Conservation (phyloP, 2,329 filamentous ascomycete species). For the Drechslerella stenobrocha region DNA sequence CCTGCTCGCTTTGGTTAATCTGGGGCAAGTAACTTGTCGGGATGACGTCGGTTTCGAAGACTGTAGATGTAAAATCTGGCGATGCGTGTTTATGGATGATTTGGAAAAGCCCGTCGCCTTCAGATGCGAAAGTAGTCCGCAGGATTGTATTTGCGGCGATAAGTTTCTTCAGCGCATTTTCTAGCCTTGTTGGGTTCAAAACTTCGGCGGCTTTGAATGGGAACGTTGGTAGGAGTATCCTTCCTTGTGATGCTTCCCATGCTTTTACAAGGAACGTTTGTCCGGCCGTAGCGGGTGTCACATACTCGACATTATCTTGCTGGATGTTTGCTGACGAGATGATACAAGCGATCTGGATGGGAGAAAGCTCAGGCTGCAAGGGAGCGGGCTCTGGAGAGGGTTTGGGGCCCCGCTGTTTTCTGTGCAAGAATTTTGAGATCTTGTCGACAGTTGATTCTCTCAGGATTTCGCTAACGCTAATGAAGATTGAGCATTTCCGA, state of each 20-base stretch:
- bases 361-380: conserved; percentile 55
- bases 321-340: conserved; percentile 5
- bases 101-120: conserved; percentile 58
- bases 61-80: conserved; percentile 42
- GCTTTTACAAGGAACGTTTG: conserved; percentile 78
- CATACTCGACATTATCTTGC: conserved; percentile 59
- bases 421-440: conserved; percentile 61
- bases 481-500: conserved; percentile 64
- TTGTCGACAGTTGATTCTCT: conserved; percentile 66
- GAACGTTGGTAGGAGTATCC: conserved; percentile 75
- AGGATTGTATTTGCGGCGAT: conserved; percentile 66
- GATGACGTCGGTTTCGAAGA: conserved; percentile 19
- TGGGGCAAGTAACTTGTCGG: conserved; percentile 1
- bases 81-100: conserved; percentile 64
- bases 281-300: conserved; percentile 73
- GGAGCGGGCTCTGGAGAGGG: conserved; percentile 19
- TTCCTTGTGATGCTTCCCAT: conserved; percentile 70
- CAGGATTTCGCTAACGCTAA: conserved; percentile 73
- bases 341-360: conserved; percentile 53
- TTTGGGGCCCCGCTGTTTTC: conserved; percentile 27
- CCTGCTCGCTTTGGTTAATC: conserved; percentile 26
- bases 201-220: conserved; percentile 61
- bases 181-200: conserved; percentile 57
- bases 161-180: conserved; percentile 66
- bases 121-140: conserved; percentile 68